Evolutionary conservation across 257 asterid genomes (phyloP), one percentile per base, ranked within the genome.

Genomic region (Salvia miltiorrhiza): DNA sequence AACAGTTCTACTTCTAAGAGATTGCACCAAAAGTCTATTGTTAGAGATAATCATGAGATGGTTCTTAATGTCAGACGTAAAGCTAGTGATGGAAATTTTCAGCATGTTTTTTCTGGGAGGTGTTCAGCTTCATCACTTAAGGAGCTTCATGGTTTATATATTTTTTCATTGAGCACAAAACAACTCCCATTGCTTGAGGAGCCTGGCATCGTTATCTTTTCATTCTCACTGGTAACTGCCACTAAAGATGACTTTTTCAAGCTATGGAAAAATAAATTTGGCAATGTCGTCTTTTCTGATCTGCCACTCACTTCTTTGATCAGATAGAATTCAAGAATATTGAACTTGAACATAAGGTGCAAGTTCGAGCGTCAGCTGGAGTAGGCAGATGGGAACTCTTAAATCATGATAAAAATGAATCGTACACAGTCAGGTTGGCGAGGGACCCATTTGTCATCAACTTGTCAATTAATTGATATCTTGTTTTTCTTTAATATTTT

Each of bases 181-280:
- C 6, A 14, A 3, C 80, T 79, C 5, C 1, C 20, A 37, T 9
- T 83, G 53, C 84, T 87, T 74, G 68, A 76, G 71, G 75, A 78
- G 69, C 86, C 92, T 72, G 95, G 95, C 21, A 19, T 58, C 32
- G 76, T 78, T 48, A 73, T 69, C 7, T 82, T 84, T 73, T 75
- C 70, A 37, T 83, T 88, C 70, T 80, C 81, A 59, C 81, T 84
- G 84, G 97, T 90, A 83, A 82, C 76, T 79, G 35, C 12, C 32
- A 32, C 17, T 7, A 47, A 44, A 0, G 26, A 55, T 16, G 20
- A 45, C 23, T 10, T 57, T 56, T 24, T 19, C 57, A 28, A 16
- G 21, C 60, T 48, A 43, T 53, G 57, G 1, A 21, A 19, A 21
- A 40, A 47, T 21, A 12, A 69, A 35, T 55, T 58, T 40, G 13